These are phyloP conservation scores for Vaccinium myrtillus DNA, from an alignment of 148 eudicot species.

Conservation along the genomic window DNA sequence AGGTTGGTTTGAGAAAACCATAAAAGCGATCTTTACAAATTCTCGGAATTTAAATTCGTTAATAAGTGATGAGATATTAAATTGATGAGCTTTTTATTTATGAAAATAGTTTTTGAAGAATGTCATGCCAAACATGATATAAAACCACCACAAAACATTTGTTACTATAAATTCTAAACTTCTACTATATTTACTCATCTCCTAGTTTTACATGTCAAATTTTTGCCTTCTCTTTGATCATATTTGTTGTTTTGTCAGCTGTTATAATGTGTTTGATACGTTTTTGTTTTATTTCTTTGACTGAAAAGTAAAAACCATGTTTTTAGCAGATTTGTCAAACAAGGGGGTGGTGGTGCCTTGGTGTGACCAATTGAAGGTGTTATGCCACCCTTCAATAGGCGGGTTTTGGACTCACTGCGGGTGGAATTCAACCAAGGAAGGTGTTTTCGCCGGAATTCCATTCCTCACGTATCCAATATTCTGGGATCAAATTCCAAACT, in stretches of 20 bases:
- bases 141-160: no score
- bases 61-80: not conserved
- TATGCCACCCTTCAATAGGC: constrained; percentile 46
- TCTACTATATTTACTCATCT: no score
- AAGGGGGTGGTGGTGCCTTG: constrained; percentile 48
- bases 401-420: constrained; percentile 74
- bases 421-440: constrained; percentile 63
- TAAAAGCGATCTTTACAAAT: not conserved
- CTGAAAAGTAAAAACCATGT: not conserved
- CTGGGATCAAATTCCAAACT: constrained; percentile 53
- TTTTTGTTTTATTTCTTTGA: not conserved
- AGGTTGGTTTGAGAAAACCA: not conserved
- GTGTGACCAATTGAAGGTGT: constrained; percentile 52
- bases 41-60: not conserved
- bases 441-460: constrained; percentile 45
- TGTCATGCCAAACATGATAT: not conserved
- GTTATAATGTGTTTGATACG: not conserved
- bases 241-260: no score
- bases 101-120: not conserved
- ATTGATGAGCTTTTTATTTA: not conserved
- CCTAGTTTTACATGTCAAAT: not conserved
- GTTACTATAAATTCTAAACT: no score
- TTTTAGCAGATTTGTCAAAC: not conserved
- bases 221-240: not conserved
- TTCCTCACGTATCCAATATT: constrained; percentile 50